Percentiles rank a stretch among this genome's conserved stretches.
Conservation (phyloP, 2,329 filamentous ascomycete genomes). For the Pseudogymnoascus sp. region DNA sequence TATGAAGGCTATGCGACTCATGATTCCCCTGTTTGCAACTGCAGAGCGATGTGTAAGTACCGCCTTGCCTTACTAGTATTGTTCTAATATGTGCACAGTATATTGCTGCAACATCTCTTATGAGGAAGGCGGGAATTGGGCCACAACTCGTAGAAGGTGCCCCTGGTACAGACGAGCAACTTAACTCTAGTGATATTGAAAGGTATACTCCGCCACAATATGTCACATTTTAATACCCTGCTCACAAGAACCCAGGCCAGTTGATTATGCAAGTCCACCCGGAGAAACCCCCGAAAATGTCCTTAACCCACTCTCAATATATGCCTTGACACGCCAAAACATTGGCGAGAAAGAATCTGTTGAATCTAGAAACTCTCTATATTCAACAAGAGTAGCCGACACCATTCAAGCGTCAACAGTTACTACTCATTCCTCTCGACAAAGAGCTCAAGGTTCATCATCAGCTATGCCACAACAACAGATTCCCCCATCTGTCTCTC, state of each 20-base stretch:
- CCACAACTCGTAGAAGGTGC: conserved; percentile 9
- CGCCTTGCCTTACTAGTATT: background rate
- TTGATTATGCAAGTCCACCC: conserved; percentile 13
- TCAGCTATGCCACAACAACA: background rate
- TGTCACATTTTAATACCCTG: background rate
- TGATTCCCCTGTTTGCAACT: conserved; percentile 8
- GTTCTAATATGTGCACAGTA: background rate
- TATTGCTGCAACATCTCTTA: conserved; percentile 11
- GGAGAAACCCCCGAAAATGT: conserved; percentile 23
- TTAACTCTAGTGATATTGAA: background rate
- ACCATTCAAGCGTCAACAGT: background rate
- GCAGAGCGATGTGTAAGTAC: conserved; percentile 8
- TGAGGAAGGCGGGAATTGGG: conserved; percentile 12
- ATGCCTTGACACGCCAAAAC: conserved; percentile 23
- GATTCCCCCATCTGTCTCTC: background rate
- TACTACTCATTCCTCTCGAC: background rate
- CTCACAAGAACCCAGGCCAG: background rate
- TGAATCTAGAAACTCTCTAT: conserved; percentile 15
- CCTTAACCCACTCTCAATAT: conserved; percentile 24
- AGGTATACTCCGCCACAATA: background rate
- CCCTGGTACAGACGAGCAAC: background rate
- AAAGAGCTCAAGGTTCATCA: background rate
- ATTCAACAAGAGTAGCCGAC: background rate
- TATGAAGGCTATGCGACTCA: conserved; percentile 8
- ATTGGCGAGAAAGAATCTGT: conserved; percentile 24